These are phyloP conservation scores for Casuarina glauca DNA, from an alignment of 306 rosid species.

Conservation along the genomic window DNA sequence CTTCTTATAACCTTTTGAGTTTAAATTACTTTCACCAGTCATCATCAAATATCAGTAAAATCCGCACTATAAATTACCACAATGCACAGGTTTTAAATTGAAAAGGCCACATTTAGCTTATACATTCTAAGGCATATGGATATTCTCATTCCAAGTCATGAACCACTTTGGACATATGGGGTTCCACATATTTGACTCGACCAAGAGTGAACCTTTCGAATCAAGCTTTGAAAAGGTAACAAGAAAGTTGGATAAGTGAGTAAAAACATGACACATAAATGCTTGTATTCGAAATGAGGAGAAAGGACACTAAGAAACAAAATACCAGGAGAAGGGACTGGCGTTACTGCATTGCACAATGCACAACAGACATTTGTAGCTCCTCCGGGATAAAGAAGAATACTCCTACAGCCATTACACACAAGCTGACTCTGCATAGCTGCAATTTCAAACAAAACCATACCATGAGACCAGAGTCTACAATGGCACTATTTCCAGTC, in stretches of 20 bases:
- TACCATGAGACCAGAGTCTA: neutral
- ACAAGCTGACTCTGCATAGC: slow-evolving; percentile 98
- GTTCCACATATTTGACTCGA: neutral
- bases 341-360: slow-evolving; percentile 73
- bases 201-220: neutral
- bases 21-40: neutral
- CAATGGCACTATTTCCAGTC: neutral
- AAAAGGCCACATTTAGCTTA: neutral
- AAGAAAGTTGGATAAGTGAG: neutral
- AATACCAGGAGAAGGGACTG: slow-evolving; percentile 89
- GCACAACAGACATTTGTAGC: slow-evolving; percentile 96
- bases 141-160: neutral
- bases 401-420: slow-evolving; percentile 90
- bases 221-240: neutral
- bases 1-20: neutral
- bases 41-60: neutral
- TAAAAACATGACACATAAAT: neutral
- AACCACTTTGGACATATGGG: neutral
- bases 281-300: slow-evolving; percentile 8
- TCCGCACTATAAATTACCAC: neutral
- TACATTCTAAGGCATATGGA: neutral
- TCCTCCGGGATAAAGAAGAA: slow-evolving; percentile 91
- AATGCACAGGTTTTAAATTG: neutral
- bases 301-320: neutral
- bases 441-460: slow-evolving; percentile 38